Evolutionary conservation across 169 alveolate species (phyloP).

Genomic region (Cryptosporidium ubiquitum): DNA sequence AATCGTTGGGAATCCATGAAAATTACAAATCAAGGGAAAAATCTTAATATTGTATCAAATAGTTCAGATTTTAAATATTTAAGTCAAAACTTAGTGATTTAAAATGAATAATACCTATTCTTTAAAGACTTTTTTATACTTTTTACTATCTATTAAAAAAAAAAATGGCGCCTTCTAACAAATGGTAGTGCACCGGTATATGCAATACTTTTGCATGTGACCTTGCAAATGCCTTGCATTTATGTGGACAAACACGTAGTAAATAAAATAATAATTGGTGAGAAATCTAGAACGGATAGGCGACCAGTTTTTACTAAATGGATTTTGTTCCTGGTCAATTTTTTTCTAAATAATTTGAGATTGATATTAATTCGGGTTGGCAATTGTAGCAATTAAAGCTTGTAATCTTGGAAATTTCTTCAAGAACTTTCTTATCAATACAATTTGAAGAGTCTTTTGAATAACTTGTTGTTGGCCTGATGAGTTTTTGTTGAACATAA

Average conservation of each 20-base stretch:
- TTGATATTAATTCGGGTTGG: not conserved
- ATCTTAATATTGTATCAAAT: not conserved
- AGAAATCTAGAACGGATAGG: not conserved
- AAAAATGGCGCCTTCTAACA: not conserved
- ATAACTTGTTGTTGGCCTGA: not conserved
- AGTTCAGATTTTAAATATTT: not conserved
- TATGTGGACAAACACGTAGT: conserved; percentile 9
- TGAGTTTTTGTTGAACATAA: conserved; percentile 6
- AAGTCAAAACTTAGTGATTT: not conserved
- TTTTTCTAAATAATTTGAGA: not conserved
- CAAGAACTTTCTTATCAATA: not conserved
- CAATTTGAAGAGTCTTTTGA: not conserved
- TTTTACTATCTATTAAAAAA: not conserved
- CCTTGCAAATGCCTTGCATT: not conserved
- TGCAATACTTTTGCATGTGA: conserved; percentile 7
- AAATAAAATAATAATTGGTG: not conserved
- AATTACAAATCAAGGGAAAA: not conserved
- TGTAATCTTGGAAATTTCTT: not conserved
- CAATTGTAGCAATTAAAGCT: conserved; percentile 1
- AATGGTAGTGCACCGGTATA: not conserved
- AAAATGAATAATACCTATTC: not conserved
- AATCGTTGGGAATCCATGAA: conserved; percentile 26
- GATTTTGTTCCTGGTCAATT: not conserved
- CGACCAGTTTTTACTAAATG: not conserved
- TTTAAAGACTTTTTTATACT: not conserved